Base-by-base conservation (phyloP, 495 filamentous ascomycete genomes). In the Aspergillus olivimuriae region DNA sequence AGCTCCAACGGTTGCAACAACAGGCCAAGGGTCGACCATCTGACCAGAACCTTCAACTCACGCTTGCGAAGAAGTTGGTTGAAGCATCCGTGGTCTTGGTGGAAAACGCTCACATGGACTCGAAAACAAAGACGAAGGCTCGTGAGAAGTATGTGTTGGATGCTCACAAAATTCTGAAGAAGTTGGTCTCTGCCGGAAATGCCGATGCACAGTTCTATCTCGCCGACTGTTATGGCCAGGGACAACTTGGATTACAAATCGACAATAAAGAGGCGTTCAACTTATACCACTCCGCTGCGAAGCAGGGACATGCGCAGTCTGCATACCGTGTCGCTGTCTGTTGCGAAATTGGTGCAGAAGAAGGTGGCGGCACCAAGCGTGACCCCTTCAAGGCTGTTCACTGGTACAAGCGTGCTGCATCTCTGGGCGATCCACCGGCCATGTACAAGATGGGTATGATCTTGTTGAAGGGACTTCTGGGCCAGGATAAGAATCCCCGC, bases 391-490 rank as follows among this genome's bases (percentile, higher is more conserved):
- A 95, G 68, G 89, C 92, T 7, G 87, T 97, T 21, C 89, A 96
- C 56, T 98, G 92, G 92, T 98, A 97, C 60, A 89, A 89, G 60
- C 87, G 89, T 15, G 88, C 91, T 10, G 89, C 92, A 1, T 78
- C 84, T 5, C 72, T 96, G 4, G 92, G 92, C 10, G 90, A 97
- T 54, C 84, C 86, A 0, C 83, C 89, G 0, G 92, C 91, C 18
- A 94, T 95, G 89, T 98, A 95, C 68, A 98, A 98, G 63, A 83
- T 97, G 65, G 92, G 92, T 40, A 91, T 95, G 80, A 95, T 98
- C 55, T 70, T 86, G 50, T 74, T 95, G 20, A 96, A 96, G 61
- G 91, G 90, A 16, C 75, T 96, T n/a, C 78, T 98, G 11, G 90
- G 90, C 7, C 91, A 96, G 60, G 75, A 77, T n/a, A 76, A 74